phyloP scores from a whole-genome alignment of 225 moss, liverwort and hornwort genomes.

The Thuidium tamariscinum region DNA sequence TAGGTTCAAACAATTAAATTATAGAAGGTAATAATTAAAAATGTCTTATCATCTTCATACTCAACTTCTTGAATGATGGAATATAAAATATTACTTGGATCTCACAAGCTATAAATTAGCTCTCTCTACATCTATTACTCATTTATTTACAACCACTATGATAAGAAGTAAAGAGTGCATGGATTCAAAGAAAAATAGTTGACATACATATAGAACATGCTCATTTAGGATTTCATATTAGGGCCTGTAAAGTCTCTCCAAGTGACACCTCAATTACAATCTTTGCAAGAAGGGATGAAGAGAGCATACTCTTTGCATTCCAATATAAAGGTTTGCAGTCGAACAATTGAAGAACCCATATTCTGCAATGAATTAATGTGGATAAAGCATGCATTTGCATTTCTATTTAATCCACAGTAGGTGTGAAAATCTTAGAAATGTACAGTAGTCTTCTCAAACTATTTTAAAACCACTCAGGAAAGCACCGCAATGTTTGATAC shows the following conservation, averaged over 20 bases:
- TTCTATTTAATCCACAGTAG: neutral
- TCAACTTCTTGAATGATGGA: fast-evolving
- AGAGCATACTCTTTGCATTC: fast-evolving
- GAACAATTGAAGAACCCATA: fast-evolving
- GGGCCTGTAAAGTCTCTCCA: fast-evolving
- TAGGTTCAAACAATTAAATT: neutral
- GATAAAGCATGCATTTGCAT: neutral
- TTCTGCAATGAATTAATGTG: neutral
- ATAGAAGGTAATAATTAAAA: neutral
- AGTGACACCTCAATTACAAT: fast-evolving
- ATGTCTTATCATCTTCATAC: neutral
- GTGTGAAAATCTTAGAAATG: neutral
- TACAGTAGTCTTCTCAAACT: neutral
- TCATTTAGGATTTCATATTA: fast-evolving
- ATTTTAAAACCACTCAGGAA: no score
- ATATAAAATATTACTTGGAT: neutral
- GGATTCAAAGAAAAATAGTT: neutral
- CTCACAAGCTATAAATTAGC: neutral
- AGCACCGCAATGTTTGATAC: neutral
- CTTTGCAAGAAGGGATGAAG: neutral
- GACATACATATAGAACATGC: fast-evolving
- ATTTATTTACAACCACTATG: neutral
- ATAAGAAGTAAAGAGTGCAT: neutral
- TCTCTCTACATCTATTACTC: neutral
- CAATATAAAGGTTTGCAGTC: fast-evolving